A percentile compares a stretch with the other conserved stretches of the same genome.
Conservation (phyloP, 129 eudicot genomes). For the Lonicera japonica region DNA sequence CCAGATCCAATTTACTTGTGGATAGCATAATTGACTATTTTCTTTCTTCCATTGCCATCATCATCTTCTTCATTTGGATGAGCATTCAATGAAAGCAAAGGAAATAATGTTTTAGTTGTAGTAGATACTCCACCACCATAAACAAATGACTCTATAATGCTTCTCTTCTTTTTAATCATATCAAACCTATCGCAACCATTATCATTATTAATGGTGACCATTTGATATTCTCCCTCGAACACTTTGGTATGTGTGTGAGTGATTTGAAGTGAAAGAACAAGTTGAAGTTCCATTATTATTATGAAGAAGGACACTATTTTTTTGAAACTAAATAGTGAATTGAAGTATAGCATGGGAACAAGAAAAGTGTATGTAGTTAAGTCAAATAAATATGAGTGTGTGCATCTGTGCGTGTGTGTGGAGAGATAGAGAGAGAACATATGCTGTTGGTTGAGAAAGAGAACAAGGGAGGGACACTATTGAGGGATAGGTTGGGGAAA, state of each 20-base stretch:
- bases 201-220: no score
- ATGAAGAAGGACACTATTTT: neutral
- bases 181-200: no score
- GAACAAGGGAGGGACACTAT: no score
- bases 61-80: slow-evolving; percentile 19
- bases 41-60: neutral
- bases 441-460: no score
- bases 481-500: no score
- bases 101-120: neutral
- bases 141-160: slow-evolving; percentile 6
- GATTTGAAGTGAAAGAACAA: slow-evolving; percentile 21
- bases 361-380: neutral
- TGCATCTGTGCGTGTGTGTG: no score
- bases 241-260: neutral
- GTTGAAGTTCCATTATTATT: no score
- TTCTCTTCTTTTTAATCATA: neutral
- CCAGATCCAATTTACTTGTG: slow-evolving; percentile 9
- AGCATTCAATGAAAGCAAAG: slow-evolving; percentile 25
- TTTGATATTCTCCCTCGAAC: neutral
- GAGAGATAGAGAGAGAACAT: no score
- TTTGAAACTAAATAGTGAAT: neutral
- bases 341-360: neutral
- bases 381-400: neutral
- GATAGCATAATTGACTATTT: neutral
- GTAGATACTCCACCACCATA: slow-evolving; percentile 1